A percentile compares a stretch with the other conserved stretches of the same genome.
Conservation (phyloP, 805 yeast species). For the Teunomyces lycoperdinae region DNA sequence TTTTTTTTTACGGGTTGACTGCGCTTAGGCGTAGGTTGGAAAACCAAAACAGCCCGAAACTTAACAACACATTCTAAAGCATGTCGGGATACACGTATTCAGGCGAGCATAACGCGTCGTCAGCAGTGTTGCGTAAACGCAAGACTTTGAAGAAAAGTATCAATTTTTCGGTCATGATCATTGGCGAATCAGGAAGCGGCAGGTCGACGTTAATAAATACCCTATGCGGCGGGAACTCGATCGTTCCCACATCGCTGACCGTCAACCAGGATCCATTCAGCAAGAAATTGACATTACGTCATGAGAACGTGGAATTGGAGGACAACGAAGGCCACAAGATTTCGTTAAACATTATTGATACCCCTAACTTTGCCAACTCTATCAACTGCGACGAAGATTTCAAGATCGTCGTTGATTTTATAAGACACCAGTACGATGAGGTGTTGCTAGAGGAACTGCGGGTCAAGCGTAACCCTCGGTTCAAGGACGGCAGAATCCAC, state of each 20-base stretch:
- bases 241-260: slow-evolving; percentile 70
- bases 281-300: slow-evolving; percentile 59
- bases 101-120: slow-evolving; percentile 25
- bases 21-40: slow-evolving; percentile 1
- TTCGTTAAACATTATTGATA: slow-evolving; percentile 70
- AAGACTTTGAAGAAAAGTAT: slow-evolving; percentile 80
- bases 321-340: slow-evolving; percentile 85
- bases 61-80: neutral
- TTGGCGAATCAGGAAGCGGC: slow-evolving; percentile 86
- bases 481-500: slow-evolving; percentile 81
- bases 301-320: slow-evolving; percentile 79
- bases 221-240: slow-evolving; percentile 77
- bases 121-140: slow-evolving; percentile 54
- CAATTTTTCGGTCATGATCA: slow-evolving; percentile 81
- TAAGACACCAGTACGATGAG: slow-evolving; percentile 81
- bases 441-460: slow-evolving; percentile 76
- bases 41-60: neutral
- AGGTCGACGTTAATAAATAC: slow-evolving; percentile 92
- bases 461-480: slow-evolving; percentile 80
- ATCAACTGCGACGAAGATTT: slow-evolving; percentile 67
- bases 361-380: slow-evolving; percentile 80
- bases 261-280: slow-evolving; percentile 52
- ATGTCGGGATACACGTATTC: slow-evolving; percentile 14
- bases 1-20: neutral
- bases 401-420: slow-evolving; percentile 68